Percentiles rank a stretch among this genome's conserved stretches.
Evolutionary conservation across 2,329 filamentous ascomycete genomes (phyloP).

Genomic region (Fusarium keratoplasticum): DNA sequence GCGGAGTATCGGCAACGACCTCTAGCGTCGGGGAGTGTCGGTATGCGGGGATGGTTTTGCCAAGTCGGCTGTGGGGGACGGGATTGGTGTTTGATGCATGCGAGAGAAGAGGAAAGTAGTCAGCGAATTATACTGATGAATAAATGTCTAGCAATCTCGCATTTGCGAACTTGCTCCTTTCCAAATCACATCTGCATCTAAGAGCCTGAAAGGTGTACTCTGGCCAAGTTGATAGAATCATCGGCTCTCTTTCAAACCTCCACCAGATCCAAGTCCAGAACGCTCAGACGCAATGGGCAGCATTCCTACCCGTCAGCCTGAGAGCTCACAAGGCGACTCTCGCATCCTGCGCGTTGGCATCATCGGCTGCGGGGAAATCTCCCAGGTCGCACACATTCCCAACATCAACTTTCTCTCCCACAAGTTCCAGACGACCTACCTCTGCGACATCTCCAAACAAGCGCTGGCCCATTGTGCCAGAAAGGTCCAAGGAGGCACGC

Average conservation of each 20-base stretch:
- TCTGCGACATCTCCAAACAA: slow-evolving; percentile 62
- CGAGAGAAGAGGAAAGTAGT: background rate
- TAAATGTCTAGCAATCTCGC: background rate
- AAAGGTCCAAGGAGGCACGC: slow-evolving; percentile 30
- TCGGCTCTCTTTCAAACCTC: background rate
- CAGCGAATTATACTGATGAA: background rate
- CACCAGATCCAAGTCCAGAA: background rate
- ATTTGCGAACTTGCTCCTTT: background rate
- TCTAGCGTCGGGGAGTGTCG: background rate
- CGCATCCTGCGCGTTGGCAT: slow-evolving; percentile 45
- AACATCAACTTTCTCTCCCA: slow-evolving; percentile 58
- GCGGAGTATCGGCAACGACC: background rate
- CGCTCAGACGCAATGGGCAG: background rate
- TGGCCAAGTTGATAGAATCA: background rate
- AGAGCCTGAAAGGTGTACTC: background rate
- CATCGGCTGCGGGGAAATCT: slow-evolving; percentile 61
- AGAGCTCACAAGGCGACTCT: background rate
- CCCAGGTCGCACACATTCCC: slow-evolving; percentile 66
- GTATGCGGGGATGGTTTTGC: background rate
- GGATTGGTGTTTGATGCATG: background rate
- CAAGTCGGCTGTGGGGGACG: background rate
- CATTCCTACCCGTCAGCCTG: background rate
- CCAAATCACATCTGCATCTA: background rate
- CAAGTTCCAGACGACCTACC: slow-evolving; percentile 58
- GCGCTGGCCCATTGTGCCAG: slow-evolving; percentile 42